Conservation (phyloP, 2,329 filamentous ascomycete genomes). For the Metarhizium robertsii region DNA sequence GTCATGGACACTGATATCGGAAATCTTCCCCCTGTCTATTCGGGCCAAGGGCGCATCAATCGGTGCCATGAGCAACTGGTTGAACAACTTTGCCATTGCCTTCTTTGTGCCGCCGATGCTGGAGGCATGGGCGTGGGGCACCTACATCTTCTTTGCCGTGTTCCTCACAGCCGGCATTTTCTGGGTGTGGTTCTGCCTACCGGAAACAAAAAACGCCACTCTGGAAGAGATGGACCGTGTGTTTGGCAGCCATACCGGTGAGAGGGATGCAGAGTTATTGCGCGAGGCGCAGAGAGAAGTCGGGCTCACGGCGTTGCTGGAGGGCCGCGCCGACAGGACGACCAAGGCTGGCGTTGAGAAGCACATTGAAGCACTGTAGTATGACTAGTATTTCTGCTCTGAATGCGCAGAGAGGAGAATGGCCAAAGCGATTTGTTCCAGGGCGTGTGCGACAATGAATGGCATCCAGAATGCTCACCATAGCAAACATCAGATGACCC, state of each 20-base stretch:
- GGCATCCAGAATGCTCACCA: not conserved
- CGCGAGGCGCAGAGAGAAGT: conserved; percentile 15
- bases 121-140: conserved; percentile 33
- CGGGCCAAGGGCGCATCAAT: not conserved
- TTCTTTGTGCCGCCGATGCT: conserved; percentile 33
- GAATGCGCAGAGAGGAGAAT: not conserved
- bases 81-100: conserved; percentile 37
- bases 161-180: conserved; percentile 36
- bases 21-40: conserved; percentile 36
- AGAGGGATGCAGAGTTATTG: conserved; percentile 14
- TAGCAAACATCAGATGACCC: not conserved
- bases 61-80: conserved; percentile 25
- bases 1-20: conserved; percentile 37
- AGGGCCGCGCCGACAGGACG: not conserved
- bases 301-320: conserved; percentile 10
- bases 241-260: conserved; percentile 31
- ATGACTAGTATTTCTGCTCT: too few relatives aligned
- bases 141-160: conserved; percentile 47
- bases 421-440: not conserved
- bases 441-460: not conserved
- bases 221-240: conserved; percentile 46
- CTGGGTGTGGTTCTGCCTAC: conserved; percentile 41
- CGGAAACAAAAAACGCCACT: conserved; percentile 44
- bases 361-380: not conserved
- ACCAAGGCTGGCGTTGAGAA: not conserved